A percentile compares a stretch with the other conserved stretches of the same genome.
These are phyloP conservation scores for Eragrostis nindensis DNA, from an alignment of 176 grass and related monocot species.

Conservation along the genomic window DNA sequence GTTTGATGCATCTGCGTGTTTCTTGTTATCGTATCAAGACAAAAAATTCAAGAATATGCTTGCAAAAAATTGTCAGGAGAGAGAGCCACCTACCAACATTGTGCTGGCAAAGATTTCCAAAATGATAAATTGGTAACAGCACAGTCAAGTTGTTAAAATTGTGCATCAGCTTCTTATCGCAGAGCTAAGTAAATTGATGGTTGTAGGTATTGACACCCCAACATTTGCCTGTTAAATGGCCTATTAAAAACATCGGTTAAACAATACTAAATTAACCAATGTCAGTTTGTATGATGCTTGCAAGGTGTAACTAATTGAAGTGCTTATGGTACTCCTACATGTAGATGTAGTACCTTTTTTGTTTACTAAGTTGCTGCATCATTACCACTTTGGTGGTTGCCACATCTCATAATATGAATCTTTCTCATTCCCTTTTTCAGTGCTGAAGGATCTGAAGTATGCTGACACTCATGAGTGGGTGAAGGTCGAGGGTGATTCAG, in stretches of 20 bases:
- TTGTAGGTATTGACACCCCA: not conserved
- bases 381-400: not conserved
- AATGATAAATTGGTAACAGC: not conserved
- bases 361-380: not conserved
- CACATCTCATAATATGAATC: not conserved
- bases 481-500: conserved; percentile 79
- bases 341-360: not conserved
- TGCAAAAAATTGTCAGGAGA: not conserved
- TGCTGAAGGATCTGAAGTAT: conserved; percentile 92
- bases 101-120: not conserved
- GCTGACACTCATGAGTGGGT: conserved; percentile 94
- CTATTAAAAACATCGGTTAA: not conserved
- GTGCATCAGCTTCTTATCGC: not conserved
- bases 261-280: not conserved
- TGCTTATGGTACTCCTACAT: not conserved
- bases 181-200: not conserved
- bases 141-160: not conserved
- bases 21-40: not conserved
- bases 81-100: not conserved
- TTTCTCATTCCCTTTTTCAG: conserved; percentile 48
- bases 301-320: not conserved
- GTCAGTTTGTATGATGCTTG: not conserved
- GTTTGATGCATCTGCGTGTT: conserved; percentile 18
- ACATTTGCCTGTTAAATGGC: not conserved
- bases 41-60: not conserved